A percentile compares a stretch with the other conserved stretches of the same genome.
Evolutionary conservation across 1,284 basidiomycete species (phyloP).

Genomic region (Moniliophthora roreri): DNA sequence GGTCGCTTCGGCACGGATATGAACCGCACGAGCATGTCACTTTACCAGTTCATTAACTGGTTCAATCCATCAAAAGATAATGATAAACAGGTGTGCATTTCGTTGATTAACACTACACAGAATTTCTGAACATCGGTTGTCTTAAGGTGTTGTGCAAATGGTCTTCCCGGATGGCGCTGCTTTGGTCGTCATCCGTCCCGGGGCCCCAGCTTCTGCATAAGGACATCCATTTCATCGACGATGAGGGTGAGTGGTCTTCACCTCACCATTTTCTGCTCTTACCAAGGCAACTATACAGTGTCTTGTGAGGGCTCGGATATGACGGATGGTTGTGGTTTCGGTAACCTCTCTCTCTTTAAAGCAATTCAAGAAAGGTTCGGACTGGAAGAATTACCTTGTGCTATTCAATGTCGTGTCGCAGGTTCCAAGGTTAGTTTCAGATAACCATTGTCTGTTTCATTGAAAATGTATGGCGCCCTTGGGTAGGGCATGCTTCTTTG

Average conservation of each 20-base stretch:
- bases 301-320: slow-evolving; percentile 29
- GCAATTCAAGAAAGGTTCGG: slow-evolving; percentile 26
- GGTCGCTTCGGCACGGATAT: slow-evolving; percentile 5
- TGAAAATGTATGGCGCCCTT: not conserved
- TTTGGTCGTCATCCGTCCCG: slow-evolving; percentile 39
- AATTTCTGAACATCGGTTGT: slow-evolving; percentile 1
- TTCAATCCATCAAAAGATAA: slow-evolving; percentile 34
- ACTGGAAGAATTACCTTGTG: slow-evolving; percentile 32
- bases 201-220: slow-evolving; percentile 27
- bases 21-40: slow-evolving; percentile 13
- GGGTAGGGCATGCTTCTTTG: slow-evolving; percentile 29
- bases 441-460: too few relatives aligned
- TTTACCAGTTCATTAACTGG: slow-evolving; percentile 32
- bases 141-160: slow-evolving; percentile 39
- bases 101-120: not conserved
- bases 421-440: slow-evolving; percentile 30
- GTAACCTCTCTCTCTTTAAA: slow-evolving; percentile 30
- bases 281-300: slow-evolving; percentile 3
- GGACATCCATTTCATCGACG: slow-evolving; percentile 26
- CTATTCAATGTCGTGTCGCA: slow-evolving; percentile 38
- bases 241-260: slow-evolving; percentile 28
- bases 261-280: not conserved
- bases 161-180: slow-evolving; percentile 36
- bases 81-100: slow-evolving; percentile 29
- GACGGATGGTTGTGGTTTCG: slow-evolving; percentile 46